Base-by-base conservation (phyloP, 306 rosid species). In the Malus sieversii region DNA sequence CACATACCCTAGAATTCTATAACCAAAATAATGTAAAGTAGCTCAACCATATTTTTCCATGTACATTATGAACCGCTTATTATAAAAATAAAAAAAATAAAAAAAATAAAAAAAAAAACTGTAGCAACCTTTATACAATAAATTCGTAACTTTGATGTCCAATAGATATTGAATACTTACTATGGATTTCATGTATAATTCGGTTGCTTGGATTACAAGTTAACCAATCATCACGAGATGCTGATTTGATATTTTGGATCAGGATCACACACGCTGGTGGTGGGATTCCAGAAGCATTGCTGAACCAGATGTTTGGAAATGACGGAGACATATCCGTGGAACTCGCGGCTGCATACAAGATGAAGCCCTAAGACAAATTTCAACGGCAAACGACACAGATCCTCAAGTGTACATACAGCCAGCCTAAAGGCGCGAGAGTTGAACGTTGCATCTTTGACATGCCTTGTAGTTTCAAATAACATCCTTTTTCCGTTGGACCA, bases 271-370 rank as follows among this genome's bases (percentile, higher is more conserved):
- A 89, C 68, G 83, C 82, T 5, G 97, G 96, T 5, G 86, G 84
- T 33, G 97, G 97, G 79, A 88, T 92, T 73, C 85, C 97, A 12
- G 97, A 89, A 83, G 80, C 84, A 10, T 81, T 90, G 79, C 80
- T 92, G 82, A 89, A 89, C 81, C 89, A 92, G 84, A 89, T 92
- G 97, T 95, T 92, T 82, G 97, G 87, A 62, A 85, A 76, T 18
- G 80, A 84, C 10, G 90, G 83, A 15, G 75, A 85, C 14, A 81
- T 88, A 72, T 78, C 97, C 10, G 92, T 68, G 46, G 96, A 95
- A 85, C 97, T 95, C 73, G 97, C 97, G 58, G 92, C 83, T 14
- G 81, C 89, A 29, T 84, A 81, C 65, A 85, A 81, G 77, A 32
- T 51, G 72, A 52, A 64, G 69, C 30, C 78, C 48, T 74, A 74